Evolutionary conservation across 257 asterid genomes (phyloP).

Genomic region (Solanum chilense): DNA sequence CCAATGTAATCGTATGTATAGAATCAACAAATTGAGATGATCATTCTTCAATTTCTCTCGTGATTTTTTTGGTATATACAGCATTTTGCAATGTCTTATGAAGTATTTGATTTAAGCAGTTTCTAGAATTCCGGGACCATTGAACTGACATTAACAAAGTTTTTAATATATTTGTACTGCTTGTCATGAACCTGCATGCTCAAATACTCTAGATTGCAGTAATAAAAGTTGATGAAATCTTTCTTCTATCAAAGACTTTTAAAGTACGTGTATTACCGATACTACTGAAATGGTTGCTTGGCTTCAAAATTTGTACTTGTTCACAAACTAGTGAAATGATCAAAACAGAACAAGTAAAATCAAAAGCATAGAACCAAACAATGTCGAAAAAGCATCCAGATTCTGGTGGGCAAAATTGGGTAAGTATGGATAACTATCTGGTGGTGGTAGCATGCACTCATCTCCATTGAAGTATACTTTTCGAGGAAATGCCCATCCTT

Average conservation of each 20-base stretch:
- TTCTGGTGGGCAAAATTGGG: slow-evolving; percentile 49
- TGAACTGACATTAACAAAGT: not conserved
- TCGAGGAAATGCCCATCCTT: slow-evolving; percentile 90
- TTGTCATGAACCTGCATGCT: not conserved
- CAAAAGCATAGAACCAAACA: slow-evolving; percentile 16
- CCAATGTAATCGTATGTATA: not conserved
- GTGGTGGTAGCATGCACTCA: slow-evolving; percentile 72
- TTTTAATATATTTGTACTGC: not conserved
- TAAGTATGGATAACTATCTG: slow-evolving; percentile 65
- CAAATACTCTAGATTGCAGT: not conserved
- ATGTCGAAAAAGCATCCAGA: slow-evolving; percentile 13
- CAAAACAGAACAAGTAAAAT: slow-evolving; percentile 19
- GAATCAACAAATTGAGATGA: not conserved
- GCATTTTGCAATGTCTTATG: not conserved
- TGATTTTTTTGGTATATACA: not conserved
- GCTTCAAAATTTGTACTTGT: slow-evolving; percentile 14
- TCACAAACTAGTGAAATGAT: slow-evolving; percentile 12
- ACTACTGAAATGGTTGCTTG: not conserved
- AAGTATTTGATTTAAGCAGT: not conserved
- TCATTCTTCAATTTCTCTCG: not conserved
- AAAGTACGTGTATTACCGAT: not conserved
- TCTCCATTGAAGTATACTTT: slow-evolving; percentile 82
- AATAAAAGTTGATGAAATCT: not conserved
- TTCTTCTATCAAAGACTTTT: not conserved
- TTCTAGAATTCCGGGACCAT: not conserved